phyloP scores from a whole-genome alignment of 1,284 basidiomycete species.

The Pseudomicrostroma phylloplanum region DNA sequence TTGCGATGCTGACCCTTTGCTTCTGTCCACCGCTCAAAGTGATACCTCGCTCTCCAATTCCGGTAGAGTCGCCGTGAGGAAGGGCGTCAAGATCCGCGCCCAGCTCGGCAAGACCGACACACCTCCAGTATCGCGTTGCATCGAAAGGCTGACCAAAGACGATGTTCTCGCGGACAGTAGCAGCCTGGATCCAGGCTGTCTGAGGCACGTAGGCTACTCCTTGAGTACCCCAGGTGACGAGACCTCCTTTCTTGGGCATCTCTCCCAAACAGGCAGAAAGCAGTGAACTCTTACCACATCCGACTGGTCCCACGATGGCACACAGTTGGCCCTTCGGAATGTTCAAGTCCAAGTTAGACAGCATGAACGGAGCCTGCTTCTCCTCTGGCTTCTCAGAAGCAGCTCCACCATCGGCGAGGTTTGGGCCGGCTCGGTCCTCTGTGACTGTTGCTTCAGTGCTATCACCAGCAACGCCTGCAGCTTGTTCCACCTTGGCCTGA shows the following conservation, averaged over 20 bases:
- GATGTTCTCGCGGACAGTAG: constrained; percentile 59
- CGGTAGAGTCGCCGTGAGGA: constrained; percentile 68
- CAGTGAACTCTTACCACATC: constrained; percentile 46
- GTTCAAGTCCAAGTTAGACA: constrained; percentile 26
- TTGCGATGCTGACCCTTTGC: constrained; percentile 66
- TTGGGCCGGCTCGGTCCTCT: constrained; percentile 9
- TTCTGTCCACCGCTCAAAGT: constrained; percentile 59
- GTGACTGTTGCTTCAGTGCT: constrained; percentile 18
- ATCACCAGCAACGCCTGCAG: constrained; percentile 17
- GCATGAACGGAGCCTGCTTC: constrained; percentile 32
- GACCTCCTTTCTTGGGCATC: constrained; percentile 36
- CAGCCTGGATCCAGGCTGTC: constrained; percentile 82
- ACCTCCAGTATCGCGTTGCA: constrained; percentile 56
- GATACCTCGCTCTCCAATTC: constrained; percentile 56
- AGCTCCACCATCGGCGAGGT: constrained; percentile 12
- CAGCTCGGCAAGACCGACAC: constrained; percentile 36
- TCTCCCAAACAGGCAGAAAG: constrained; percentile 45
- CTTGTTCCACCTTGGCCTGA: constrained; percentile 3
- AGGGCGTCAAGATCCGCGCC: constrained; percentile 64
- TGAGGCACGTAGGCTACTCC: constrained; percentile 71
- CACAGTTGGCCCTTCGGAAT: constrained; percentile 34
- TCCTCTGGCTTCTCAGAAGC: constrained; percentile 15
- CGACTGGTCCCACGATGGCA: constrained; percentile 47
- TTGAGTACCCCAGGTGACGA: constrained; percentile 40
- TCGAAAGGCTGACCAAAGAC: constrained; percentile 53